Evolutionary conservation across 305 asterid species (phyloP).

Genomic region (Euphrasia arctica): DNA sequence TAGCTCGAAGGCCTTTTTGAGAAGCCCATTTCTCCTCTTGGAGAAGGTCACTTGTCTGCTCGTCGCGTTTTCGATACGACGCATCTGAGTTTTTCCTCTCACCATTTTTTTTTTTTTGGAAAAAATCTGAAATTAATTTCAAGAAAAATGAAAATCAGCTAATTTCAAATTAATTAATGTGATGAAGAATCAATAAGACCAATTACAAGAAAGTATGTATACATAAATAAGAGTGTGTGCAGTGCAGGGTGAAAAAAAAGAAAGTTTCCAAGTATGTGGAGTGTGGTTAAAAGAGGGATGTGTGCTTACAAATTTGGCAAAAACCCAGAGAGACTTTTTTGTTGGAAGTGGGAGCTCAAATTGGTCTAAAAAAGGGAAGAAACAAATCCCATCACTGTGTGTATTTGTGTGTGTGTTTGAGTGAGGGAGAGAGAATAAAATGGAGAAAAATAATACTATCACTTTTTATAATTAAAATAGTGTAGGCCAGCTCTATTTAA

Average conservation of each 20-base stretch:
- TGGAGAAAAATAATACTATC: neutral
- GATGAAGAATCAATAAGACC: conserved; percentile 21
- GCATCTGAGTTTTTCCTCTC: conserved; percentile 93
- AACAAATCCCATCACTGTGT: conserved; percentile 33
- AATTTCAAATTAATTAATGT: conserved; percentile 1
- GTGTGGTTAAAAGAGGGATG: conserved; percentile 20
- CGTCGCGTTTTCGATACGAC: conserved; percentile 90
- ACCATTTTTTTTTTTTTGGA: conserved; percentile 42
- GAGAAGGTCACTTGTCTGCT: conserved; percentile 94
- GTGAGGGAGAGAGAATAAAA: conserved; percentile 19
- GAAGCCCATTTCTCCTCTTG: conserved; percentile 74
- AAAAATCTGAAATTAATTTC: conserved; percentile 9
- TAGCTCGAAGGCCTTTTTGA: conserved; percentile 78
- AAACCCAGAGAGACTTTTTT: conserved; percentile 39
- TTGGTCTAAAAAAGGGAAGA: conserved; percentile 45
- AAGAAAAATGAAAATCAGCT: conserved; percentile 1
- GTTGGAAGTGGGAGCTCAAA: conserved; percentile 36
- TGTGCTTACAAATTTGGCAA: conserved; percentile 59
- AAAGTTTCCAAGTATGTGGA: neutral
- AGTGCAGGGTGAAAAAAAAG: too few relatives aligned
- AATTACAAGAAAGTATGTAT: neutral
- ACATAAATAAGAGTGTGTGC: conserved; percentile 2
- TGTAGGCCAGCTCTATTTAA: neutral
- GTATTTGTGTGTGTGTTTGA: conserved; percentile 21
- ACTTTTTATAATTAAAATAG: neutral